A percentile compares a stretch with the other conserved stretches of the same genome.
phyloP scores from a whole-genome alignment of 1,284 basidiomycete species.

The Rhodotorula glutinis region DNA sequence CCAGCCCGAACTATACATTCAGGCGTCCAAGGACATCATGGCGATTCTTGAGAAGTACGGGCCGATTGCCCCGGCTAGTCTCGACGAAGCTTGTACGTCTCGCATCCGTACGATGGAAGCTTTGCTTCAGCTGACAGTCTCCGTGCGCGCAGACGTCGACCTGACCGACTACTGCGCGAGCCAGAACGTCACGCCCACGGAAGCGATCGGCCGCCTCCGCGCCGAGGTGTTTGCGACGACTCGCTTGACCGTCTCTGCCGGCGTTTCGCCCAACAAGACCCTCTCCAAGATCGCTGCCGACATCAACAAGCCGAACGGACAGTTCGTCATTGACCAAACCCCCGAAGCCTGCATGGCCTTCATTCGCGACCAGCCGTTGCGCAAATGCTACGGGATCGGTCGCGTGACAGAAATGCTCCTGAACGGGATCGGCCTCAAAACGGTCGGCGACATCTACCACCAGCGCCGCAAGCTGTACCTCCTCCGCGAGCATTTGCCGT shows the following conservation, averaged over 20 bases:
- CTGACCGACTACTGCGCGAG: slow-evolving; percentile 46
- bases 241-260: slow-evolving; percentile 83
- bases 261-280: slow-evolving; percentile 53
- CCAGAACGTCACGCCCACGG: slow-evolving; percentile 63
- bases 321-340: slow-evolving; percentile 60
- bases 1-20: slow-evolving; percentile 47
- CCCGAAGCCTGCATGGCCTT: slow-evolving; percentile 65
- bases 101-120: too few species aligned
- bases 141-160: slow-evolving; percentile 36
- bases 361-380: slow-evolving; percentile 28
- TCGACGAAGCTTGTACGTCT: slow-evolving; percentile 43
- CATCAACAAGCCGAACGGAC: slow-evolving; percentile 85
- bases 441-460: slow-evolving; percentile 77
- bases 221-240: slow-evolving; percentile 68
- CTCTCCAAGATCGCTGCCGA: slow-evolving; percentile 66
- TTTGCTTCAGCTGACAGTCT: too few species aligned
- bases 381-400: slow-evolving; percentile 27
- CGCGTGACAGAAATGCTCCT: slow-evolving; percentile 80
- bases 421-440: slow-evolving; percentile 80
- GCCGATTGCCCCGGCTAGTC: slow-evolving; percentile 39
- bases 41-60: slow-evolving; percentile 41
- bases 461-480: slow-evolving; percentile 68
- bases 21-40: slow-evolving; percentile 47
- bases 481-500: slow-evolving; percentile 24
- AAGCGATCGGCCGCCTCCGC: slow-evolving; percentile 75